A percentile compares a stretch with the other conserved stretches of the same genome.
phyloP scores from a whole-genome alignment of 2,329 filamentous ascomycete genomes.

The Stachybotrys chartarum region DNA sequence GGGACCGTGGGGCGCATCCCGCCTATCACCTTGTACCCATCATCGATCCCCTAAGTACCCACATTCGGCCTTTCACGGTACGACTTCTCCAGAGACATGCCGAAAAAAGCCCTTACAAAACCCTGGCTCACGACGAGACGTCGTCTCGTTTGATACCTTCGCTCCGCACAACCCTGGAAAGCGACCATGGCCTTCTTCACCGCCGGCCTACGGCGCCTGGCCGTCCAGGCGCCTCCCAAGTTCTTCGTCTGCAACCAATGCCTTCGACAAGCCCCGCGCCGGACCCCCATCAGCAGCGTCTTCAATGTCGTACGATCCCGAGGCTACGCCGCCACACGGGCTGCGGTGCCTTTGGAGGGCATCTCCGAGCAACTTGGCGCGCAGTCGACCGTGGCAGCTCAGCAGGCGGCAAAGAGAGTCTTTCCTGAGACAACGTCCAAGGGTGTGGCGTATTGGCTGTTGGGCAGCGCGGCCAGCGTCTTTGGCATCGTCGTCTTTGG shows the following conservation, averaged over 20 bases:
- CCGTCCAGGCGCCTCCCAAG: conserved; percentile 29
- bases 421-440: conserved; percentile 63
- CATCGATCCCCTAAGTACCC: background rate
- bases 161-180: background rate
- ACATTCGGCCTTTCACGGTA: background rate
- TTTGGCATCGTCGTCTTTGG: conserved; percentile 97
- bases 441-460: conserved; percentile 81
- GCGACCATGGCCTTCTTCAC: conserved; percentile 33
- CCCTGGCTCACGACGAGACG: background rate
- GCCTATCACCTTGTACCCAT: conserved; percentile 22
- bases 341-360: conserved; percentile 16
- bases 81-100: background rate
- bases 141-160: background rate
- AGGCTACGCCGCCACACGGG: conserved; percentile 26
- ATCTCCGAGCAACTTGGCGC: conserved; percentile 17
- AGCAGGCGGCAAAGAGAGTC: conserved; percentile 23
- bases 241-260: conserved; percentile 44
- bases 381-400: conserved; percentile 11
- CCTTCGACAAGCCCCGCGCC: conserved; percentile 24
- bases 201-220: conserved; percentile 33
- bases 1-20: conserved; percentile 13
- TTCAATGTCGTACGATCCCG: conserved; percentile 32
- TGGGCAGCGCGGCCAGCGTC: conserved; percentile 85
- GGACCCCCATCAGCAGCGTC: conserved; percentile 27
- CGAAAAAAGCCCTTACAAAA: conserved; percentile 1